phyloP scores from a whole-genome alignment of 2,329 filamentous ascomycete species.

The Penicillium sp. region DNA sequence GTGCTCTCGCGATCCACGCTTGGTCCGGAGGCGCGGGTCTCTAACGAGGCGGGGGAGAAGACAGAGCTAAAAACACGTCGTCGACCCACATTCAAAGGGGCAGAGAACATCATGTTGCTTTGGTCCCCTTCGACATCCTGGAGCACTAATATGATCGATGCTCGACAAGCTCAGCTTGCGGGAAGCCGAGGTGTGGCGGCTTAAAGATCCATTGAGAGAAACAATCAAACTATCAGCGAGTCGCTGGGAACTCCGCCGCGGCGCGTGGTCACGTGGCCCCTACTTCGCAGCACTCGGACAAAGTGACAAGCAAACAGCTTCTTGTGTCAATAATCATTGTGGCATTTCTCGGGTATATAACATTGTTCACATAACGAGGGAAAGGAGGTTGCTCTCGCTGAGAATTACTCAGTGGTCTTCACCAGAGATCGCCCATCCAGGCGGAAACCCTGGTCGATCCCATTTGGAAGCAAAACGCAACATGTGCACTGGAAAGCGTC shows the following conservation, averaged over 20 bases:
- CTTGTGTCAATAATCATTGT: too few relatives aligned
- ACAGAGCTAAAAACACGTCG: conserved; percentile 42
- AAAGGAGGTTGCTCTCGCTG: too few relatives aligned
- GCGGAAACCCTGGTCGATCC: too few relatives aligned
- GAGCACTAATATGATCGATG: neutral
- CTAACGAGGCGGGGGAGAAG: conserved; percentile 36
- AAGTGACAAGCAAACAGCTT: too few relatives aligned
- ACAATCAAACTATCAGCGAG: neutral
- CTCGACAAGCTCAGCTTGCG: neutral
- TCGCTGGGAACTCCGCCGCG: neutral
- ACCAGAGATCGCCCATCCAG: too few relatives aligned
- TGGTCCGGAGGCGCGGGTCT: conserved; percentile 27
- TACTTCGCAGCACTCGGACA: neutral
- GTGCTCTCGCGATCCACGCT: conserved; percentile 16
- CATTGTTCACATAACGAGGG: too few relatives aligned
- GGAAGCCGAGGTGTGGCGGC: neutral
- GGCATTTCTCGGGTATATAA: neutral
- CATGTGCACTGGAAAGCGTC: too few relatives aligned
- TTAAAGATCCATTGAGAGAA: neutral
- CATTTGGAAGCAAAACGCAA: too few relatives aligned
- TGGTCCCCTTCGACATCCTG: conserved; percentile 14
- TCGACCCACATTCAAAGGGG: conserved; percentile 24
- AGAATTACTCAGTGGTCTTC: too few relatives aligned
- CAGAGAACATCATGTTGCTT: conserved; percentile 22
- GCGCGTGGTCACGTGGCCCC: conserved; percentile 8